These are phyloP conservation scores for Russula ochroleuca DNA, from an alignment of 768 basidiomycete genomes.

Conservation along the genomic window DNA sequence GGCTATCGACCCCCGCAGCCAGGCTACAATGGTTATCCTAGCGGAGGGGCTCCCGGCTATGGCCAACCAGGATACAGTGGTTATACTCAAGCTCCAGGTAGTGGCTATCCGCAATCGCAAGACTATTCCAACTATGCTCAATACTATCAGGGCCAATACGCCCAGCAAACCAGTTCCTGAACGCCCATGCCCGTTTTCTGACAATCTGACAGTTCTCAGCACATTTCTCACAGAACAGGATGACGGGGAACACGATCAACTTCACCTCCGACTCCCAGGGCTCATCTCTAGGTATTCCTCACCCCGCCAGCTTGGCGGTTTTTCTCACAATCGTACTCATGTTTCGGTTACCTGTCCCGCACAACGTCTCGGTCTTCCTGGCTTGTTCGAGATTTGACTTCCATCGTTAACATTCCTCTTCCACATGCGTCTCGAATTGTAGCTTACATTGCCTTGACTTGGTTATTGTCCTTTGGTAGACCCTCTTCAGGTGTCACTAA, in stretches of 20 bases:
- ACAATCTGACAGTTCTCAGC: constrained; percentile 28
- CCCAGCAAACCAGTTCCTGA: constrained; percentile 61
- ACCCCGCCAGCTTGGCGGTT: constrained; percentile 22
- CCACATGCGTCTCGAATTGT: constrained; percentile 28
- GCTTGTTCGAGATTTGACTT: constrained; percentile 25
- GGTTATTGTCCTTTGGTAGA: constrained; percentile 26
- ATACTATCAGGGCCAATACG: constrained; percentile 86
- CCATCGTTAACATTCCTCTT: constrained; percentile 27
- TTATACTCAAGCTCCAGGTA: constrained; percentile 12
- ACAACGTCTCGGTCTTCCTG: constrained; percentile 14
- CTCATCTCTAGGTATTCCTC: constrained; percentile 28
- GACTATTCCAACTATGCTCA: constrained; percentile 82
- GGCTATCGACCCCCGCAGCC: constrained; percentile 68
- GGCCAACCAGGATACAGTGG: constrained; percentile 27
- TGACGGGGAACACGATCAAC: constrained; percentile 27
- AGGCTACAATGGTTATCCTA: constrained; percentile 43
- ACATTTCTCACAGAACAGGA: constrained; percentile 29
- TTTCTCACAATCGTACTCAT: constrained; percentile 27
- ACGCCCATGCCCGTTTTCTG: constrained; percentile 37
- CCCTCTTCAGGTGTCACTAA: constrained; percentile 24
- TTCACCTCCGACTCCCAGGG: constrained; percentile 21
- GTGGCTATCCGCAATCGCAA: constrained; percentile 43
- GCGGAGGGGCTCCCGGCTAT: constrained; percentile 24
- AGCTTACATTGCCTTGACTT: constrained; percentile 26
- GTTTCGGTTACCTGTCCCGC: constrained; percentile 22